phyloP scores from a whole-genome alignment of 371 early-diverging fungal species.

The Mucor sp. region DNA sequence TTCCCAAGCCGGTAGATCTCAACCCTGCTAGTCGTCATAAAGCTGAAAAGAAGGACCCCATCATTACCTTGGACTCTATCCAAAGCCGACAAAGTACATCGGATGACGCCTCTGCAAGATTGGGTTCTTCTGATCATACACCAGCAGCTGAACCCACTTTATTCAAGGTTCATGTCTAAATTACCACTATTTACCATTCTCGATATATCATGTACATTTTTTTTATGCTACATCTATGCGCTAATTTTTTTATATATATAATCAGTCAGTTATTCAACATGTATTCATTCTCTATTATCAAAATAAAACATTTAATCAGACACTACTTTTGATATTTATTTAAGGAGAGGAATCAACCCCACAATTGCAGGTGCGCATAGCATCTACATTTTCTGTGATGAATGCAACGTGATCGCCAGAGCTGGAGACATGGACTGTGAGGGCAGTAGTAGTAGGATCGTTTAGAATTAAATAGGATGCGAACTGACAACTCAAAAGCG shows the following conservation, averaged over 20 bases:
- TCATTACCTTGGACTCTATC: constrained; percentile 20
- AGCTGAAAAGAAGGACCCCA: constrained; percentile 15
- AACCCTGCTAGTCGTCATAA: constrained; percentile 19
- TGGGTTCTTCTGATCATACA: not conserved
- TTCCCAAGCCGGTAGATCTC: constrained; percentile 24
- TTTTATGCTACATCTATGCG: not conserved
- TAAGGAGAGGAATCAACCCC: too few species aligned
- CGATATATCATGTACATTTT: not conserved
- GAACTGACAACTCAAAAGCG: too few species aligned
- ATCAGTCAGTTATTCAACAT: not conserved
- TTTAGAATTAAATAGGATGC: too few species aligned
- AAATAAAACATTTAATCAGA: not conserved
- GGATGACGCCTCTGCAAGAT: not conserved
- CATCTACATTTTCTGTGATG: too few species aligned
- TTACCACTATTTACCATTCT: not conserved
- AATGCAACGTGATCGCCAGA: too few species aligned
- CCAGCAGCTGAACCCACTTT: not conserved
- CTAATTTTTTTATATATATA: not conserved
- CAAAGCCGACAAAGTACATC: constrained; percentile 19
- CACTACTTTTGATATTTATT: not conserved
- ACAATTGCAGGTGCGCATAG: too few species aligned
- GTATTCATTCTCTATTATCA: not conserved
- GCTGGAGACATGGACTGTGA: too few species aligned
- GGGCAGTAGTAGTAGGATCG: too few species aligned
- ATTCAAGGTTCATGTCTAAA: not conserved